Conservation (phyloP, 306 rosid species). For the Vicia sativa region DNA sequence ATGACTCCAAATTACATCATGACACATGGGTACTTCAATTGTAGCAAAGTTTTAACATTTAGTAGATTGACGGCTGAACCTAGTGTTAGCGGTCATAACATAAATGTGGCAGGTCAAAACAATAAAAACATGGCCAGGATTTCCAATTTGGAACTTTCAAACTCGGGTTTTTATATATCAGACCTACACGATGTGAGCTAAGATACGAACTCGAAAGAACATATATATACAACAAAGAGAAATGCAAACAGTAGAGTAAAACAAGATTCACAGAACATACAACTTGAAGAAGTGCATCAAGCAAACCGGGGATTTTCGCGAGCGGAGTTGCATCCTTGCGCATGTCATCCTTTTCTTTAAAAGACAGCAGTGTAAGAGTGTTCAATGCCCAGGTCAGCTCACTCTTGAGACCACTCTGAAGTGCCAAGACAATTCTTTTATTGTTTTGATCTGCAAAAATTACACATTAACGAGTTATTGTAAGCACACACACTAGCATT, state of each 20-base stretch:
- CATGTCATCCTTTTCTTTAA: slow-evolving; percentile 91
- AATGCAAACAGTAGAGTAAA: slow-evolving; percentile 1
- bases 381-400: slow-evolving; percentile 97
- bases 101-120: neutral
- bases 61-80: neutral
- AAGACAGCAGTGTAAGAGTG: slow-evolving; percentile 84
- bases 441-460: slow-evolving; percentile 77
- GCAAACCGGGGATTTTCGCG: slow-evolving; percentile 86
- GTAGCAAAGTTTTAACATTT: neutral
- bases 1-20: neutral
- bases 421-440: slow-evolving; percentile 89
- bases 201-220: neutral
- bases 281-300: slow-evolving; percentile 95
- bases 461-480: too few relatives aligned
- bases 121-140: neutral
- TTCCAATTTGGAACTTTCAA: neutral
- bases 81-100: neutral
- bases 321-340: slow-evolving; percentile 86
- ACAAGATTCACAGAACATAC: slow-evolving; percentile 54
- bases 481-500: too few relatives aligned
- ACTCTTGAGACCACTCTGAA: slow-evolving; percentile 96
- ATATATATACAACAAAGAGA: neutral
- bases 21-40: neutral
- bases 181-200: neutral
- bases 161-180: neutral